Percentiles rank a stretch among this genome's conserved stretches.
These are phyloP conservation scores for Oxyria digyna DNA, from an alignment of 148 eudicot genomes.

Conservation along the genomic window DNA sequence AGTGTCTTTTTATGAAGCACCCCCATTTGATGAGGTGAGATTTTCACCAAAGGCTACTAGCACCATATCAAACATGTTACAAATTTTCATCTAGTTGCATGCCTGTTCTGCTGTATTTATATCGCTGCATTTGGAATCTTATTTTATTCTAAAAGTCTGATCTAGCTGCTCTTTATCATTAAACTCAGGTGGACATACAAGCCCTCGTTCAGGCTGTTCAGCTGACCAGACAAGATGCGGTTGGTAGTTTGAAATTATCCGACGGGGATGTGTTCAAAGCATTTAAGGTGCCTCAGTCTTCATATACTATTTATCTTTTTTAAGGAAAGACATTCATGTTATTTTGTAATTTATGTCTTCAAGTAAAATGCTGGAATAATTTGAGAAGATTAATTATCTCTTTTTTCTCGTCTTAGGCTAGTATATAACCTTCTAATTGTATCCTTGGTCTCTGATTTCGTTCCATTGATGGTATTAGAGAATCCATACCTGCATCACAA, in stretches of 20 bases:
- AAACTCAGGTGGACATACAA: conserved; percentile 76
- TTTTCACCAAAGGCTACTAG: neutral
- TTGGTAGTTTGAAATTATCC: conserved; percentile 82
- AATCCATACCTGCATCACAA: neutral
- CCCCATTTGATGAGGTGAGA: conserved; percentile 88
- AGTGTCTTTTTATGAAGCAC: conserved; percentile 62
- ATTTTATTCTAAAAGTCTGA: neutral
- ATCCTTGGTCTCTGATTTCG: neutral
- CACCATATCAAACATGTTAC: neutral
- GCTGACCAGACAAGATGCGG: conserved; percentile 88
- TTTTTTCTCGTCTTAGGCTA: neutral
- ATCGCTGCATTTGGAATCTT: neutral
- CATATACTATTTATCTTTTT: neutral
- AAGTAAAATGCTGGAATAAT: neutral
- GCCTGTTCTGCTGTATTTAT: neutral
- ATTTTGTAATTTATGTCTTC: neutral
- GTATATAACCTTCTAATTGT: neutral
- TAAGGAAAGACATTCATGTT: neutral
- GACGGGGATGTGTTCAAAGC: conserved; percentile 79
- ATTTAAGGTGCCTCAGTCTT: conserved; percentile 45
- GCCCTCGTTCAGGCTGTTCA: conserved; percentile 97
- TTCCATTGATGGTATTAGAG: neutral
- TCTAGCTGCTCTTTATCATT: neutral
- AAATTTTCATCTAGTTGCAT: neutral
- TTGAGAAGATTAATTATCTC: neutral